Evolutionary conservation across 257 asterid genomes (phyloP), one percentile per base, ranked within the genome.

Genomic region (Fraxinus quadrangulata): DNA sequence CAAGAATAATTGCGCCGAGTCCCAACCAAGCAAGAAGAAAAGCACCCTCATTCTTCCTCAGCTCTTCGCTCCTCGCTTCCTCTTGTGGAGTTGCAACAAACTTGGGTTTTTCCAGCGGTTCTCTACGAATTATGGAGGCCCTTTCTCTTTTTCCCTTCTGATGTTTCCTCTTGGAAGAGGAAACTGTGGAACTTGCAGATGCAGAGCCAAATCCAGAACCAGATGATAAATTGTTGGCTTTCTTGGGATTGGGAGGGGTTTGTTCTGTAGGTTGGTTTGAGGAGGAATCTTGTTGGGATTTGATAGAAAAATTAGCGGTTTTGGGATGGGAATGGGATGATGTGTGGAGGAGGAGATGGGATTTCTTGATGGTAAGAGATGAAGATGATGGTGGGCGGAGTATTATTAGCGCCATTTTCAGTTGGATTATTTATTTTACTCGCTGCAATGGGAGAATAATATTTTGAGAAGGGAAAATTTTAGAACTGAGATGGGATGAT

Each of bases 11-110:
- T 6, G 79, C 90, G 45, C 96, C 99, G 70, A 95, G 93, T 21
- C 96, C 99, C 45, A 89, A 81, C 99, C 98, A 95, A 88, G 96
- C 88, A 61, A 95, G 93, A 83, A 92, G 83, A 87, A 95, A 95
- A 51, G 96, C 98, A 67, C 85, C 85, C 89, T 93, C 99, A 54
- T 83, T 89, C 88, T 90, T 88, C 56, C 80, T 78, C 85, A 75
- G 78, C 79, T 91, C 96, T 79, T 87, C 86, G 4, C 82, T 81
- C 59, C 76, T 81, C 72, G 83, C 88, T 74, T 83, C 92, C 54
- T 84, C 88, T 81, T 83, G 71, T 76, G 88, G 85, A 59, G 93
- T 49, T 59, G 86, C 73, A 24, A 5, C 36, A 69, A 92, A 88
- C 11, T 67, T 84, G 75, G 97, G 96, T 72, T 88, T 89, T 42